Evolutionary conservation across 345 rosid genomes (phyloP).

Genomic region (Eucalyptus polybractea): DNA sequence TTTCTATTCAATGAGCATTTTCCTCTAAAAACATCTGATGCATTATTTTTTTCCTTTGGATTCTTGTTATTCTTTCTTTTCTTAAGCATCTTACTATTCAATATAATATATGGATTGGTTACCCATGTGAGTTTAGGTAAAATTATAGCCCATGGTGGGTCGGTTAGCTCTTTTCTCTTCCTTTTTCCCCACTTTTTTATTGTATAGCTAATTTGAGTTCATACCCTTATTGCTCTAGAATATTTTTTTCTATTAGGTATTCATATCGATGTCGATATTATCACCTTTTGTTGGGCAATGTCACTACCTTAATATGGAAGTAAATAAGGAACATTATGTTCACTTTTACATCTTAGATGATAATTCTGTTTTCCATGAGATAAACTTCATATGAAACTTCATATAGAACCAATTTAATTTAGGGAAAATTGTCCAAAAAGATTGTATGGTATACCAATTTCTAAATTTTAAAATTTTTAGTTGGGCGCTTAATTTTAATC

Average conservation of each 20-base stretch:
- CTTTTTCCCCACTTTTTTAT: accelerated
- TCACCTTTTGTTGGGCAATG: background rate
- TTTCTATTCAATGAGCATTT: too few relatives aligned
- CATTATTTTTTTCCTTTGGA: too few relatives aligned
- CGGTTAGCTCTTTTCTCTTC: background rate
- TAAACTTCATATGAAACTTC: background rate
- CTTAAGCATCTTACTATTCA: background rate
- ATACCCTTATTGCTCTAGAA: background rate
- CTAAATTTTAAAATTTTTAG: too few relatives aligned
- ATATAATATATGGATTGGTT: too few relatives aligned
- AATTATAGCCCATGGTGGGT: background rate
- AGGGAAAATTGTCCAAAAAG: background rate
- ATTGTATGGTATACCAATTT: too few relatives aligned
- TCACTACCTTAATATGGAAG: background rate
- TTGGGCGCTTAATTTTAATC: too few relatives aligned
- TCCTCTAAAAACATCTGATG: too few relatives aligned
- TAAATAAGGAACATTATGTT: background rate
- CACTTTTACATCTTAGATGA: background rate
- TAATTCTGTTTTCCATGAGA: background rate
- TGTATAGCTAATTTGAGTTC: background rate
- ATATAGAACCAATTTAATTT: background rate
- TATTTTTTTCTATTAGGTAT: background rate
- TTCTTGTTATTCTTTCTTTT: background rate
- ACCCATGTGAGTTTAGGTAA: background rate
- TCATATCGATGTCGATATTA: background rate